These are phyloP conservation scores for Cyberlindnera petersonii DNA, from an alignment of 805 yeast species.

Conservation along the genomic window DNA sequence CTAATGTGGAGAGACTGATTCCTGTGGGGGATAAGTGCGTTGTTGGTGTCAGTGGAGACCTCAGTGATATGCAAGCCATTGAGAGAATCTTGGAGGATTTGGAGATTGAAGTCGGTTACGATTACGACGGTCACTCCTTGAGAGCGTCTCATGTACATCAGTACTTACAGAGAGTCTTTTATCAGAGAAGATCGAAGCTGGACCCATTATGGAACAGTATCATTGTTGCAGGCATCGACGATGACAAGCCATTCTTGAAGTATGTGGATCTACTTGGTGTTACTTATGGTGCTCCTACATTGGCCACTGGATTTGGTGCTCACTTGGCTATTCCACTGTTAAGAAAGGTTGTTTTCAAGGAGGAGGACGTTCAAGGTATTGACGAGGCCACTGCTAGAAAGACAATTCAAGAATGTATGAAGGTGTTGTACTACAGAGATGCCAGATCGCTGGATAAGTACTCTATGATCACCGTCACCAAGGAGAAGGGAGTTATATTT, in stretches of 20 bases:
- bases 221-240: conserved; percentile 85
- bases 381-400: conserved; percentile 71
- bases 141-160: conserved; percentile 88
- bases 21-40: conserved; percentile 82
- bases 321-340: conserved; percentile 90
- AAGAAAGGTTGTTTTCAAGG: conserved; percentile 77
- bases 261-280: conserved; percentile 93
- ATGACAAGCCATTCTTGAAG: conserved; percentile 67
- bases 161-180: conserved; percentile 79
- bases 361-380: conserved; percentile 67
- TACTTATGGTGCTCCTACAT: conserved; percentile 77
- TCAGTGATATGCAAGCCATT: conserved; percentile 87
- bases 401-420: conserved; percentile 83
- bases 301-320: conserved; percentile 96
- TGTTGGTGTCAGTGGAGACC: conserved; percentile 93
- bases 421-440: conserved; percentile 91
- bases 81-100: conserved; percentile 72
- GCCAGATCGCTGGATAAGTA: conserved; percentile 90
- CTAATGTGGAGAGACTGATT: conserved; percentile 77
- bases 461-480: conserved; percentile 70
- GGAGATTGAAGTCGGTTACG: conserved; percentile 76
- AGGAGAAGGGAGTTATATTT: conserved; percentile 55
- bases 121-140: conserved; percentile 60
- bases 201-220: conserved; percentile 95
- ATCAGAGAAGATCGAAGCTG: conserved; percentile 86